Percentiles rank a stretch among this genome's conserved stretches.
phyloP scores from a whole-genome alignment of 371 early-diverging fungal species.

The Mucor mucedo region DNA sequence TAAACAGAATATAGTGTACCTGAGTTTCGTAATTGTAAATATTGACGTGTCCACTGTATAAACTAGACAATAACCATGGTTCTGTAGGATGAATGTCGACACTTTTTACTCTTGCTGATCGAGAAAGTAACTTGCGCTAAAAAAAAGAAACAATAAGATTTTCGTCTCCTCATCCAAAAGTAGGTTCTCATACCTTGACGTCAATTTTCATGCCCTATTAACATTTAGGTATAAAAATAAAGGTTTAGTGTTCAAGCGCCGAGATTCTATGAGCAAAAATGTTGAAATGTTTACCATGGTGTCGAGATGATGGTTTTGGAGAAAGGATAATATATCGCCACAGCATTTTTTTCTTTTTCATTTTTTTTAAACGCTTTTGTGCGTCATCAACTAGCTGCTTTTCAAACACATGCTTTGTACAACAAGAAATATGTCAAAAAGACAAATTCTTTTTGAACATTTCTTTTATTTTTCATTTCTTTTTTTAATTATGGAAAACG shows the following conservation, averaged over 20 bases:
- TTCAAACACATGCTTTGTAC: slow-evolving; percentile 3
- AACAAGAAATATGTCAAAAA: neutral
- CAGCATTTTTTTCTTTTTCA: neutral
- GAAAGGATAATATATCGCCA: neutral
- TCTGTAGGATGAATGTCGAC: slow-evolving; percentile 99
- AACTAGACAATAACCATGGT: slow-evolving; percentile 97
- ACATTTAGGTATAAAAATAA: neutral
- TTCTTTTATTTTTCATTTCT: neutral
- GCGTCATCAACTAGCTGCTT: slow-evolving; percentile 3
- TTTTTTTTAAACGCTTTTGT: neutral
- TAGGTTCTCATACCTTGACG: slow-evolving; percentile 55
- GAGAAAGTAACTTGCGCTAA: slow-evolving; percentile 76
- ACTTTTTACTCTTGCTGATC: slow-evolving; percentile 96
- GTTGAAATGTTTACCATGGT: neutral
- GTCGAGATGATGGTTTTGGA: neutral
- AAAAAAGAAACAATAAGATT: neutral
- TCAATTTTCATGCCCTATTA: slow-evolving; percentile 69
- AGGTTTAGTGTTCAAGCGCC: neutral
- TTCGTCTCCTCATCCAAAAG: neutral
- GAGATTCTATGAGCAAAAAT: neutral
- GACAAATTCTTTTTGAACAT: neutral
- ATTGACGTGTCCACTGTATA: slow-evolving; percentile 97
- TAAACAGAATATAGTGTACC: slow-evolving; percentile 47
- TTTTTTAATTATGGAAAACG: slow-evolving; percentile 13
- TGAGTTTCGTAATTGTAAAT: slow-evolving; percentile 99